Percentiles rank a stretch among this genome's conserved stretches.
Evolutionary conservation across 768 basidiomycete species (phyloP).

Genomic region (Crassisporium funariophilum): DNA sequence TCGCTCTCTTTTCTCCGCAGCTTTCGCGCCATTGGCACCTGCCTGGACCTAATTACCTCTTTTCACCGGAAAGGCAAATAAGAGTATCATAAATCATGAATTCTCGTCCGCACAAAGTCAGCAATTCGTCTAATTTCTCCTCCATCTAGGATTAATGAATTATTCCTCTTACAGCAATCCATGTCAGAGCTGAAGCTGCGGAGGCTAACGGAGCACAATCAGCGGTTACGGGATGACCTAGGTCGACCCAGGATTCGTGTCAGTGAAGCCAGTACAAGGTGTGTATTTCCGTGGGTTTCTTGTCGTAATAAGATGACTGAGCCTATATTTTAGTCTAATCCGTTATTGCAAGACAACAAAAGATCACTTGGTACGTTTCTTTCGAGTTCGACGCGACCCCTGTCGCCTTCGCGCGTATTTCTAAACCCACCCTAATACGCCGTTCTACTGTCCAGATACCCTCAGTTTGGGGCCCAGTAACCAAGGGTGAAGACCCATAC

Average conservation of each 20-base stretch:
- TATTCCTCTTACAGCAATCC: conserved; percentile 59
- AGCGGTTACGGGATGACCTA: conserved; percentile 86
- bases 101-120: conserved; percentile 71
- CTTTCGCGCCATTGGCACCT: conserved; percentile 16
- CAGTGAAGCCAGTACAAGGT: conserved; percentile 91
- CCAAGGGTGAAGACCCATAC: conserved; percentile 91
- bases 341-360: conserved; percentile 93
- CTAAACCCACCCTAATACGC: conserved; percentile 7
- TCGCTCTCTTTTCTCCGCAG: conserved; percentile 19
- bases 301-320: conserved; percentile 6
- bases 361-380: conserved; percentile 76
- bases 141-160: conserved; percentile 7
- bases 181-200: conserved; percentile 98
- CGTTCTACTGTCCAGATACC: conserved; percentile 60
- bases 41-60: conserved; percentile 18
- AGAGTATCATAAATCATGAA: conserved; percentile 52
- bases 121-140: conserved; percentile 16
- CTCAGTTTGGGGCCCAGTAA: conserved; percentile 91
- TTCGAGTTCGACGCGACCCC: conserved; percentile 13
- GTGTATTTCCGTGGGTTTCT: conserved; percentile 27
- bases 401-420: conserved; percentile 5
- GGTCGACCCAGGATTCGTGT: conserved; percentile 87
- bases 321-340: conserved; percentile 64
- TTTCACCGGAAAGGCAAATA: conserved; percentile 19
- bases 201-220: conserved; percentile 91